phyloP scores from a whole-genome alignment of 225 moss, liverwort and hornwort genomes.

The Bryoerythrophyllum caledonicum region DNA sequence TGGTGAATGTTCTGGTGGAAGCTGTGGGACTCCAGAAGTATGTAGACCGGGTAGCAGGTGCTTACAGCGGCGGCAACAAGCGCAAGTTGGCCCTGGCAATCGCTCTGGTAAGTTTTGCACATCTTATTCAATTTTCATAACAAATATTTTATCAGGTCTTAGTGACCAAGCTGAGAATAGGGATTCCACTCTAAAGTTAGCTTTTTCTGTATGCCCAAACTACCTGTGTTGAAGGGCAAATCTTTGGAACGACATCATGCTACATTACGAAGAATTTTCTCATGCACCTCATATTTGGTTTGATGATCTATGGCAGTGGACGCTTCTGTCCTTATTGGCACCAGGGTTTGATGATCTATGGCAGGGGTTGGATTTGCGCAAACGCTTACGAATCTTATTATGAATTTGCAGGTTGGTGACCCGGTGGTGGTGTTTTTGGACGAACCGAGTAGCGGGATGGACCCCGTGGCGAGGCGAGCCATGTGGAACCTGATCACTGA shows the following conservation, averaged over 20 bases:
- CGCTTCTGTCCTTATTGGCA: no score
- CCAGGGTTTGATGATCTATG: no score
- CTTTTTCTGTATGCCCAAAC: no score
- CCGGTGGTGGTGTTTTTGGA: conserved; percentile 92
- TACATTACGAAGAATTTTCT: no score
- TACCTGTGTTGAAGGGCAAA: no score
- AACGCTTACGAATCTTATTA: no score
- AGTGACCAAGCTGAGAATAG: background rate
- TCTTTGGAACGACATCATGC: no score
- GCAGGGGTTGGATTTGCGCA: no score
- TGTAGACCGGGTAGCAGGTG: conserved; percentile 74
- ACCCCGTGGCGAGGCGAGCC: conserved; percentile 85
- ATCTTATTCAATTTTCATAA: background rate
- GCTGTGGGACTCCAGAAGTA: conserved; percentile 83
- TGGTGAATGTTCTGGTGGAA: conserved; percentile 60
- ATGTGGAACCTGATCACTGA: conserved; percentile 96
- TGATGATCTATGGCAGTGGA: no score
- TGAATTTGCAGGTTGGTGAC: conserved; percentile 75
- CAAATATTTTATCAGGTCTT: background rate
- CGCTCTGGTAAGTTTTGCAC: conserved; percentile 62
- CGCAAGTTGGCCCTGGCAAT: conserved; percentile 92
- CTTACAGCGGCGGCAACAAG: conserved; percentile 96
- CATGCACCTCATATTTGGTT: no score
- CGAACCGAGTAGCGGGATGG: conserved; percentile 98
- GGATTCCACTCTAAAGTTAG: no score